phyloP scores from a whole-genome alignment of 1,284 basidiomycete species.

The Tilletia caries region DNA sequence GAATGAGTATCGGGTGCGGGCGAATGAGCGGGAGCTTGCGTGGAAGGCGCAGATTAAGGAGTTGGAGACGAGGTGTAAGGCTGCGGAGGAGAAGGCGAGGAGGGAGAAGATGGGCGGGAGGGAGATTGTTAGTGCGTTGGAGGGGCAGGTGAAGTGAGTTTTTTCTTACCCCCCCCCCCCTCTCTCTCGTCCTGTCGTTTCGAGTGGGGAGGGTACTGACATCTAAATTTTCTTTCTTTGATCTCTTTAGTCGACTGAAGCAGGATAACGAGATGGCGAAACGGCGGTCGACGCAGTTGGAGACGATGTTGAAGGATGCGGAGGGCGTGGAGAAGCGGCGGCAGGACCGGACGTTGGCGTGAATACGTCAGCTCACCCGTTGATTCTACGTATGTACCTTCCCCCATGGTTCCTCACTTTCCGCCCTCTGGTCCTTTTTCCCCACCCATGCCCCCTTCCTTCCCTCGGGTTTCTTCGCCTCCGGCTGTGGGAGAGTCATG shows the following conservation, averaged over 20 bases:
- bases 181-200: not conserved
- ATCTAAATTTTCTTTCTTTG: not conserved
- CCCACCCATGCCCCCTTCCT: no score
- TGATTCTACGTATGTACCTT: no score
- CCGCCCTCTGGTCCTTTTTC: no score
- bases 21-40: constrained; percentile 38
- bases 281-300: constrained; percentile 10
- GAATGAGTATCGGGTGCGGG: constrained; percentile 68
- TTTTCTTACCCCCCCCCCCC: no score
- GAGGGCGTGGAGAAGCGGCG: constrained; percentile 4
- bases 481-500: no score
- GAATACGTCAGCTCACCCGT: no score
- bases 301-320: constrained; percentile 11
- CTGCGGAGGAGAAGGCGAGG: constrained; percentile 90
- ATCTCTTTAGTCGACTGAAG: constrained; percentile 3
- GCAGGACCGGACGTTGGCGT: constrained; percentile 4
- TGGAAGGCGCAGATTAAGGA: constrained; percentile 56
- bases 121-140: constrained; percentile 64
- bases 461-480: no score
- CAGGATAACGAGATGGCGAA: constrained; percentile 13
- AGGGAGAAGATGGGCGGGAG: constrained; percentile 90
- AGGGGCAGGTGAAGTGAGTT: constrained; percentile 32
- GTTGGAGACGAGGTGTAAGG: constrained; percentile 77
- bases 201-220: not conserved
- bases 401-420: no score